Base-by-base conservation (phyloP, 192 early-diverging fungal species). In the Gryganskiella cystojenkinii region DNA sequence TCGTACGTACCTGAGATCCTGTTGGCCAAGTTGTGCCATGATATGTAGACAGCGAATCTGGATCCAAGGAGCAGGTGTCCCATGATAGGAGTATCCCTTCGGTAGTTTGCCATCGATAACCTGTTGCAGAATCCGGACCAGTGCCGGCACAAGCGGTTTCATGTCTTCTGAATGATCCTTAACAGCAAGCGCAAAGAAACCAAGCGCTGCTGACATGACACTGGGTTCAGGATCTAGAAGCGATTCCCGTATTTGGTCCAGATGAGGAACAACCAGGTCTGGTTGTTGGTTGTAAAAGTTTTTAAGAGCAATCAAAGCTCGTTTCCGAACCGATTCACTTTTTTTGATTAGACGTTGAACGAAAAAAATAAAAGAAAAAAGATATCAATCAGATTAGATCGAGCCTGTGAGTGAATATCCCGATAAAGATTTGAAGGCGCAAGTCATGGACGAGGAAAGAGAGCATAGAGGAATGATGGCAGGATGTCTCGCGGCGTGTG, bases 51-150 rank as follows among this genome's bases (percentile, higher is more conserved):
- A 81, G n/a, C 80, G 58, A 31, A 88, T 72, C 54, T 88, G 86
- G 34, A 86, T 83, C 86, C 86, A 88, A 1, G 86, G 86, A 2
- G 86, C 84, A 19, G 82, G 58, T 11, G 75, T 81, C n/a, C 81
- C 81, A 57, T 88, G 86, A 66, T 86, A 88, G 24, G 78, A 66
- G 58, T 82, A 88, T 9, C 76, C 71, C 17, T 73, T 79, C 24
- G 82, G 83, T 22, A 88, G 60, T 34, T 67, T 83, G 25, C 78
- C 68, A 43, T 84, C 80, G n/a, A 86, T 34, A 7, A 88, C 81
- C 28, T 88, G 81, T 64, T 81, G 75, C 31, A 83, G 58, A 27
- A 84, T 76, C 28, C 50, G 67, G 28, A 80, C 45, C 2, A 88
- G 54, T 2, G 52, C 61, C 9, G 82, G 76, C 27, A 86, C 61